A percentile compares a stretch with the other conserved stretches of the same genome.
Conservation (phyloP, 768 basidiomycete genomes). For the Russula earlei region DNA sequence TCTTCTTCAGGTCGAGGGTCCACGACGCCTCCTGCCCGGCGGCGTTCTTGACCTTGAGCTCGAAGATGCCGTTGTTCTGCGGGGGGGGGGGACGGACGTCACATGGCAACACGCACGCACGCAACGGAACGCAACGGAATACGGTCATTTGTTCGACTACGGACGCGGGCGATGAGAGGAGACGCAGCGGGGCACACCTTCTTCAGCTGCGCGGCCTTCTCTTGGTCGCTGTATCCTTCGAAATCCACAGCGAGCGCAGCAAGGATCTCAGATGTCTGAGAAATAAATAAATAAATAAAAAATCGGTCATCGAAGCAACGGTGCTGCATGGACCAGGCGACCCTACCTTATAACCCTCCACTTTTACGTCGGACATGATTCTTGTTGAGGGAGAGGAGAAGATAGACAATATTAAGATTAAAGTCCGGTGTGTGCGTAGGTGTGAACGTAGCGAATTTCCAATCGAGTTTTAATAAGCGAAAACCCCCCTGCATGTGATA, state of each 20-base stretch:
- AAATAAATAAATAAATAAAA: too few relatives aligned
- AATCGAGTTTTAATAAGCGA: neutral
- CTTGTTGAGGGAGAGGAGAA: neutral
- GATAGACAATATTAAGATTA: too few relatives aligned
- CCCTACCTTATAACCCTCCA: constrained; percentile 20
- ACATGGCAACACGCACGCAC: neutral
- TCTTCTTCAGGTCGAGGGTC: constrained; percentile 92
- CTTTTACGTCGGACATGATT: constrained; percentile 19
- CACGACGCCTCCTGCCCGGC: constrained; percentile 64
- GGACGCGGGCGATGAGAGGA: too few relatives aligned
- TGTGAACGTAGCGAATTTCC: too few relatives aligned
- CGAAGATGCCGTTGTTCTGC: constrained; percentile 78
- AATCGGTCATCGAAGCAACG: too few relatives aligned
- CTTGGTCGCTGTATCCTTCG: constrained; percentile 42
- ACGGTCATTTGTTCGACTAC: too few relatives aligned
- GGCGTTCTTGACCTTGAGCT: constrained; percentile 68
- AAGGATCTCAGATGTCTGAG: constrained; percentile 61
- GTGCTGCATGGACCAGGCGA: too few relatives aligned
- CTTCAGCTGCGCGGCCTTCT: constrained; percentile 63
- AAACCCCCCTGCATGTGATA: neutral
- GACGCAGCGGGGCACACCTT: constrained; percentile 40
- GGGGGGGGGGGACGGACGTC: neutral
- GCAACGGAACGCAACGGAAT: too few relatives aligned
- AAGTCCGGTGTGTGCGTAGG: too few relatives aligned
- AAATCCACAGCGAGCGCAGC: constrained; percentile 44